These are phyloP conservation scores for Entomortierella lignicola DNA, from an alignment of 192 early-diverging fungal genomes.

Conservation along the genomic window DNA sequence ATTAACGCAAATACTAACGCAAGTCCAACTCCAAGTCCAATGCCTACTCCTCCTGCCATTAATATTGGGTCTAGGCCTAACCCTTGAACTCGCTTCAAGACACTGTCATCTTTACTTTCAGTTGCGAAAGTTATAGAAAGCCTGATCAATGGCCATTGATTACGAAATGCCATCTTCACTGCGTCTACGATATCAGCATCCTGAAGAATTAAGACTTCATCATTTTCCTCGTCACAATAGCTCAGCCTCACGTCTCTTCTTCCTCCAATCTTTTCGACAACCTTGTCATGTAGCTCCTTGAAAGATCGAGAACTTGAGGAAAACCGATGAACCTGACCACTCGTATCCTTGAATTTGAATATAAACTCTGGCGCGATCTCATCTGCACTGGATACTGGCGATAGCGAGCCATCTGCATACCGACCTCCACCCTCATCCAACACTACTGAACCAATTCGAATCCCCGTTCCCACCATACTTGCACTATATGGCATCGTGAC, in stretches of 20 bases:
- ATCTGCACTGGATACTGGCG: conserved; percentile 17
- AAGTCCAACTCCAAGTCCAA: conserved; percentile 26
- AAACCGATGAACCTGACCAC: conserved; percentile 76
- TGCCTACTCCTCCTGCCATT: conserved; percentile 10
- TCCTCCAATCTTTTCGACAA: conserved; percentile 65
- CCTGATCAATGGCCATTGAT: conserved; percentile 31
- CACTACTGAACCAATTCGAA: not conserved
- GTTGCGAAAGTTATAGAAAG: conserved; percentile 5
- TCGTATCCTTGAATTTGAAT: conserved; percentile 72
- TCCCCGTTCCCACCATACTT: conserved; percentile 37
- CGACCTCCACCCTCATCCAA: not conserved
- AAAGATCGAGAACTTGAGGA: conserved; percentile 57
- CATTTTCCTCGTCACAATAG: conserved; percentile 91
- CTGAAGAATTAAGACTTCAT: conserved; percentile 75
- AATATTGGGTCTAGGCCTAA: conserved; percentile 9
- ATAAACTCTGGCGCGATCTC: conserved; percentile 46
- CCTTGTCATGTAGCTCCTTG: conserved; percentile 61
- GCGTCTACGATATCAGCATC: conserved; percentile 83
- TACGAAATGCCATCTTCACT: conserved; percentile 69
- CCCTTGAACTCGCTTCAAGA: not conserved
- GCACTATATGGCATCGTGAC: conserved; percentile 8
- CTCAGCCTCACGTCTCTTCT: conserved; percentile 28
- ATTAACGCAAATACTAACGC: conserved; percentile 18
- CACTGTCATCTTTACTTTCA: not conserved
- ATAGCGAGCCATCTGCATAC: not conserved